These are phyloP conservation scores for Lipomyces yamanashiensis DNA, from an alignment of 805 yeast genomes.

Conservation along the genomic window DNA sequence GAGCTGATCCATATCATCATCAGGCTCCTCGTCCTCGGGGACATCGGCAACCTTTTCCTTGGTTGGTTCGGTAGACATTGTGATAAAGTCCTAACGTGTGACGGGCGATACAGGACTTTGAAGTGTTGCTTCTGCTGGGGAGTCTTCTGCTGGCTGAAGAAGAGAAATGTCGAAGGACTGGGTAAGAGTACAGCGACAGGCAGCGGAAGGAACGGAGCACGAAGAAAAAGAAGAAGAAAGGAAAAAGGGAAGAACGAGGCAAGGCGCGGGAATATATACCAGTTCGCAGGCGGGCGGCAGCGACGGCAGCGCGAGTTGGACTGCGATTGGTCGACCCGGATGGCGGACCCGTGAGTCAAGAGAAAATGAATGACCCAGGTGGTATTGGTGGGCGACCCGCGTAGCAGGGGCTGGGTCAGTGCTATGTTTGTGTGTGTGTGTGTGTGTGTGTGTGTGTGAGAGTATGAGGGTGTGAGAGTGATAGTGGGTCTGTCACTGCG, in stretches of 20 bases:
- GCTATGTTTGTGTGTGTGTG: too few species aligned
- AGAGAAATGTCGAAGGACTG: background rate
- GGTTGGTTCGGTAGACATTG: slow-evolving; percentile 39
- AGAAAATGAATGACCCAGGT: background rate
- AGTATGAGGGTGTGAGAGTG: too few species aligned
- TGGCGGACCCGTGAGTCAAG: slow-evolving; percentile 3
- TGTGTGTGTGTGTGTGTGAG: too few species aligned
- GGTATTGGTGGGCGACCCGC: too few species aligned
- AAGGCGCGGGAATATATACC: slow-evolving; percentile 26
- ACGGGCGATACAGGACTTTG: slow-evolving; percentile 3
- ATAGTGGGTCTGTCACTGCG: too few species aligned
- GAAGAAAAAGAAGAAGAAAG: slow-evolving; percentile 12
- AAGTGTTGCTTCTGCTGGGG: slow-evolving; percentile 12
- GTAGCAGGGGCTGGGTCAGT: too few species aligned
- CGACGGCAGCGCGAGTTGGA: slow-evolving; percentile 7
- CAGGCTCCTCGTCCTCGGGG: slow-evolving; percentile 65
- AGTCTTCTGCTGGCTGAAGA: background rate
- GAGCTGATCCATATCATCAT: slow-evolving; percentile 64
- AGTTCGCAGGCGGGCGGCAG: slow-evolving; percentile 17
- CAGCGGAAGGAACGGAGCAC: slow-evolving; percentile 10
- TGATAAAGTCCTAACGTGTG: slow-evolving; percentile 8
- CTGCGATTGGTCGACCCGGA: slow-evolving; percentile 3
- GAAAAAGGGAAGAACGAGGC: slow-evolving; percentile 7
- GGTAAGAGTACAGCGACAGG: slow-evolving; percentile 1
- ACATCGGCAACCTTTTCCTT: slow-evolving; percentile 52